phyloP scores from a whole-genome alignment of 768 basidiomycete genomes.

The Pleurotus djamor region DNA sequence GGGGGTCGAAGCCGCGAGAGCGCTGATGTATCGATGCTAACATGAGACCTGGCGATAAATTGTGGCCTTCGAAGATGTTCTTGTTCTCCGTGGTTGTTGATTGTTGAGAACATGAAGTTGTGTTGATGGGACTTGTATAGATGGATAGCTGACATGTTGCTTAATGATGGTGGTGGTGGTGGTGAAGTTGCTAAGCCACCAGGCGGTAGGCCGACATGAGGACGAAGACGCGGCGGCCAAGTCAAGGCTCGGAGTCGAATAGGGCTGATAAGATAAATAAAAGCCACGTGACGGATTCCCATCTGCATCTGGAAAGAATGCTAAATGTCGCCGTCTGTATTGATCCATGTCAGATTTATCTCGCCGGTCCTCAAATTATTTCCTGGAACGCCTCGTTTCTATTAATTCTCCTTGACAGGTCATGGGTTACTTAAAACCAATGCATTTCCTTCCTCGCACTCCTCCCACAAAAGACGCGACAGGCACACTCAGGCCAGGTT shows the following conservation, averaged over 20 bases:
- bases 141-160: not conserved
- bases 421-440: not conserved
- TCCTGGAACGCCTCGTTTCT: not conserved
- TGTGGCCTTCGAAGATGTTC: not conserved
- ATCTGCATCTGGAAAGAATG: constrained; percentile 1
- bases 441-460: not conserved
- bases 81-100: not conserved
- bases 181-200: too few relatives aligned
- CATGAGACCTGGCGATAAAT: not conserved
- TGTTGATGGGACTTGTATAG: not conserved
- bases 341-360: constrained; percentile 4
- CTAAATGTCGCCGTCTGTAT: constrained; percentile 6
- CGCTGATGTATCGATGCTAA: too few relatives aligned
- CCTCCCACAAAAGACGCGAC: not conserved
- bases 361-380: not conserved
- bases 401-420: constrained; percentile 7
- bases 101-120: not conserved
- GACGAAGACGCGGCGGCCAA: too few relatives aligned
- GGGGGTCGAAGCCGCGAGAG: too few relatives aligned
- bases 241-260: too few relatives aligned
- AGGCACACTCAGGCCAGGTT: not conserved
- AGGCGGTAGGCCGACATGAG: too few relatives aligned
- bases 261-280: constrained; percentile 3
- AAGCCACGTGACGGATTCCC: not conserved
- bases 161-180: too few relatives aligned